Conservation (phyloP, 225 moss, liverwort and hornwort genomes). For the Thuidium tamariscinum region DNA sequence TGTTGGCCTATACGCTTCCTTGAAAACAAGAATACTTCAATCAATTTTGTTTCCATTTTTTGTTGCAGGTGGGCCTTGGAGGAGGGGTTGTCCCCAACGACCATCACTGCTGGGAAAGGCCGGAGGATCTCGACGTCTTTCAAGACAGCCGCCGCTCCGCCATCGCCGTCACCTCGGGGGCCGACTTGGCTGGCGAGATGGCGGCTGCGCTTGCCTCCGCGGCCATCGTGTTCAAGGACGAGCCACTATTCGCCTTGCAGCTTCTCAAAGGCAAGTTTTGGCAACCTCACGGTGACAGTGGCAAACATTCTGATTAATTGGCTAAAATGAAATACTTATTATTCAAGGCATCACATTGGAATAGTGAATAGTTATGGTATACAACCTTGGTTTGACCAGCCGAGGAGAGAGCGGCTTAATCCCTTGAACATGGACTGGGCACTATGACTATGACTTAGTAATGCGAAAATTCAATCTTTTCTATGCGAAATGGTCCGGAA, state of each 20-base stretch:
- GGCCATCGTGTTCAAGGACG: slow-evolving; percentile 65
- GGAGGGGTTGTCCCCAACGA: slow-evolving; percentile 35
- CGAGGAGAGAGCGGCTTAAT: neutral
- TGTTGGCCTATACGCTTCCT: no score
- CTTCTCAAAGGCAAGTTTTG: slow-evolving; percentile 3
- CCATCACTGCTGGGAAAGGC: slow-evolving; percentile 82
- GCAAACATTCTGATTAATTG: no score
- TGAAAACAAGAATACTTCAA: no score
- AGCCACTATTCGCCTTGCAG: slow-evolving; percentile 10
- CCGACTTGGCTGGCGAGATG: slow-evolving; percentile 89
- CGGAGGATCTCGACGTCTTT: slow-evolving; percentile 54
- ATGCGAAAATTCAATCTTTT: neutral
- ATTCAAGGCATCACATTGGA: neutral
- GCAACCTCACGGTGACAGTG: neutral
- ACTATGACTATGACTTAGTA: neutral
- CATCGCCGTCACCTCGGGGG: slow-evolving; percentile 24
- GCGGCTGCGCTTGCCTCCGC: slow-evolving; percentile 80
- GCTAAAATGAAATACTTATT: no score
- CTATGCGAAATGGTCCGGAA: neutral
- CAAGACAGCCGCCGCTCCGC: slow-evolving; percentile 17
- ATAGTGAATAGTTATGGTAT: neutral
- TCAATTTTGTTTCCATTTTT: no score
- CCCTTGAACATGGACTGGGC: neutral
- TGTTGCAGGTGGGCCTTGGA: slow-evolving; percentile 39
- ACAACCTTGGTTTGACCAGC: neutral